These are phyloP conservation scores for Stenocarpella maydis DNA, from an alignment of 2,329 filamentous ascomycete genomes.

Conservation along the genomic window DNA sequence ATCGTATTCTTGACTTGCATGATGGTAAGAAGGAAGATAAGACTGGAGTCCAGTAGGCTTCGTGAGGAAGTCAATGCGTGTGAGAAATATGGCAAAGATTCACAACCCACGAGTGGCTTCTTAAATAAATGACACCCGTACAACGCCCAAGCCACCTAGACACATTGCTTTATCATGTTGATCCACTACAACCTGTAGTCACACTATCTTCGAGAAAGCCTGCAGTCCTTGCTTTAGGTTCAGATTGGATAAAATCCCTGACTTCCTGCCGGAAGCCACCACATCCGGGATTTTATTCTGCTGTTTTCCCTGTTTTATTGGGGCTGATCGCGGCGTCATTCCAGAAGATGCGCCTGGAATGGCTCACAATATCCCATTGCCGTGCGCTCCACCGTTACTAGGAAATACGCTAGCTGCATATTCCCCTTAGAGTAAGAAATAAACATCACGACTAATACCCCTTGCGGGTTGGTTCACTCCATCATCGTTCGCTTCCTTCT, in stretches of 20 bases:
- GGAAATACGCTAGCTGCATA: background rate
- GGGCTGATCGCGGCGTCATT: background rate
- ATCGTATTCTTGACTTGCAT: conserved; percentile 42
- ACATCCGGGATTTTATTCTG: background rate
- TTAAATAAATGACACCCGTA: background rate
- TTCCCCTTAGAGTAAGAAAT: background rate
- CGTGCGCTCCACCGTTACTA: background rate
- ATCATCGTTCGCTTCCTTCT: background rate
- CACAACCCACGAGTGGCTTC: background rate
- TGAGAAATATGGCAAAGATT: background rate
- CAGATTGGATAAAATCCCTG: too few species aligned
- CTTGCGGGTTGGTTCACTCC: too few species aligned
- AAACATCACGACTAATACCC: background rate
- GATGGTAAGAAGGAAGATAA: conserved; percentile 14
- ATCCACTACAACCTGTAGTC: too few species aligned
- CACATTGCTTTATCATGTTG: too few species aligned
- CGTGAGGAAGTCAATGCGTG: too few species aligned
- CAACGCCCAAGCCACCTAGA: too few species aligned
- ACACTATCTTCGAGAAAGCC: too few species aligned
- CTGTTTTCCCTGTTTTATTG: background rate
- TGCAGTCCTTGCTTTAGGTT: too few species aligned
- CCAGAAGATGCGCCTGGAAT: background rate
- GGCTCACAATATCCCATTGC: background rate
- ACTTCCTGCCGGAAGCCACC: background rate
- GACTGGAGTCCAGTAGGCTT: background rate